Conservation (phyloP, 306 rosid species). For the Biancaea sappan region DNA sequence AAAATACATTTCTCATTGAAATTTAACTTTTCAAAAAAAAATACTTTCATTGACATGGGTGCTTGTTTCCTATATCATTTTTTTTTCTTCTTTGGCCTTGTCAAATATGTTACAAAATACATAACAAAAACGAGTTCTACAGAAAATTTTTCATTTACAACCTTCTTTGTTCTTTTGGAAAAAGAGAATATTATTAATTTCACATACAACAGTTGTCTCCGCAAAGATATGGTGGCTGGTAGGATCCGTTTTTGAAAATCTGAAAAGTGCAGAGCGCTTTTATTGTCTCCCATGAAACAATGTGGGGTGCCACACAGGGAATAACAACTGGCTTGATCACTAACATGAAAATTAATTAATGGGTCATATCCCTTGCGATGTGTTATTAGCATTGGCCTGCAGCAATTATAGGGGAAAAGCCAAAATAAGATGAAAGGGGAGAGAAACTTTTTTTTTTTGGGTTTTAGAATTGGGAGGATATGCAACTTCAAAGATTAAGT, state of each 20-base stretch:
- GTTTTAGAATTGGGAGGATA: no score
- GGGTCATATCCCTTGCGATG: conserved; percentile 42
- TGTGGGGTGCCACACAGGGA: conserved; percentile 21
- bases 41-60: no score
- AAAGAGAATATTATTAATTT: conserved; percentile 35
- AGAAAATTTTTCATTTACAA: conserved; percentile 32
- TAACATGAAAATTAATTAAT: conserved; percentile 14
- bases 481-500: background rate
- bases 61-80: no score
- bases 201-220: conserved; percentile 43
- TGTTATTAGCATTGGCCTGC: conserved; percentile 89
- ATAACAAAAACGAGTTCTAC: conserved; percentile 29
- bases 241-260: conserved; percentile 33
- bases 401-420: conserved; percentile 19
- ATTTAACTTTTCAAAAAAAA: no score
- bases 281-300: conserved; percentile 31
- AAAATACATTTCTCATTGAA: no score
- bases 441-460: background rate
- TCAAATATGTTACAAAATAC: no score
- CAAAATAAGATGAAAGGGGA: background rate
- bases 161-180: conserved; percentile 30
- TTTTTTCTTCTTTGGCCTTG: no score
- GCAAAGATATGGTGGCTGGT: conserved; percentile 29
- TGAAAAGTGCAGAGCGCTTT: conserved; percentile 14
- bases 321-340: conserved; percentile 33